Conservation (phyloP, 805 yeast species). For the Wickerhamia fluorescens region DNA sequence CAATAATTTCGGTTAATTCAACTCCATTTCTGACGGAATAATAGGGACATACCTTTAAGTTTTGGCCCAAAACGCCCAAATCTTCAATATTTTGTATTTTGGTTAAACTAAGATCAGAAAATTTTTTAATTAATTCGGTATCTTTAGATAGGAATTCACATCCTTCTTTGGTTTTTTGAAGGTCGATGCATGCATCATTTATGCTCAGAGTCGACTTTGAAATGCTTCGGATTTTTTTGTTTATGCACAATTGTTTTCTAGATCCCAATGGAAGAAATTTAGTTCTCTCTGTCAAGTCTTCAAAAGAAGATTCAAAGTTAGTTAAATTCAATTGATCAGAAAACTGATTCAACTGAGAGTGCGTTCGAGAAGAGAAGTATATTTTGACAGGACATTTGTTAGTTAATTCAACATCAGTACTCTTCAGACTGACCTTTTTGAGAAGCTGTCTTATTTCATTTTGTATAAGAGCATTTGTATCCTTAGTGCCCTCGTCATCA, state of each 20-base stretch:
- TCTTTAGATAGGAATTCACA: conserved; percentile 24
- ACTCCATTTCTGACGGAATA: conserved; percentile 60
- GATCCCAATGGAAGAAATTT: conserved; percentile 76
- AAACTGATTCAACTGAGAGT: conserved; percentile 80
- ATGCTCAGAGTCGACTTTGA: conserved; percentile 43
- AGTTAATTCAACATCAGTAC: conserved; percentile 13
- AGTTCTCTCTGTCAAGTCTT: conserved; percentile 40
- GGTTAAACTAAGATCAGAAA: conserved; percentile 50
- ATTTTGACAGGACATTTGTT: conserved; percentile 38
- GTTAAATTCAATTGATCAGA: conserved; percentile 63
- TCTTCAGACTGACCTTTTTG: conserved; percentile 30
- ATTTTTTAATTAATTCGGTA: conserved; percentile 17
- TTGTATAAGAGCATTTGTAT: conserved; percentile 27
- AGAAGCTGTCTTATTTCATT: conserved; percentile 45
- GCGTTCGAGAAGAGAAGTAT: conserved; percentile 78
- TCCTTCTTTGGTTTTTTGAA: conserved; percentile 38
- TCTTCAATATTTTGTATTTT: conserved; percentile 76
- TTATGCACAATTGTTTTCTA: conserved; percentile 76
- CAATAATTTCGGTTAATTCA: conserved; percentile 60
- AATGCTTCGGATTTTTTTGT: conserved; percentile 49
- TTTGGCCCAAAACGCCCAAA: conserved; percentile 50
- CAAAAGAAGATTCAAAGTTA: conserved; percentile 54
- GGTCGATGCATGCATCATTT: conserved; percentile 75
- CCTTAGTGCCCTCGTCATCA: conserved; percentile 11
- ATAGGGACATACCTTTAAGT: conserved; percentile 67